Evolutionary conservation across 768 basidiomycete species (phyloP).

Genomic region (Suillus fuscotomentosus): DNA sequence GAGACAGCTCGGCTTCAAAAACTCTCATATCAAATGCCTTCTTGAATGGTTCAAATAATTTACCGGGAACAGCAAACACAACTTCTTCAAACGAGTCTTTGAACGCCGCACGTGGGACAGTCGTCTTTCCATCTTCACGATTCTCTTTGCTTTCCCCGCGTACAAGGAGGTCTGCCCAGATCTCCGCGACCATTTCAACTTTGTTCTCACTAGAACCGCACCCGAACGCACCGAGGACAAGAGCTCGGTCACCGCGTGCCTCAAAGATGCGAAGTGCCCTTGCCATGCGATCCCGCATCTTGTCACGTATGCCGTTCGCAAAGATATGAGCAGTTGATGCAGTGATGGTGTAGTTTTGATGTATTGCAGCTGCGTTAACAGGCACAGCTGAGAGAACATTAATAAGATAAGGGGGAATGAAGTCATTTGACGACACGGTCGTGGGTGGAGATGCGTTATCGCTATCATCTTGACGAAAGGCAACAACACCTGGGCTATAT

Average conservation of each 20-base stretch:
- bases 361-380: conserved; percentile 42
- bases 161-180: conserved; percentile 46
- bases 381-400: conserved; percentile 42
- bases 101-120: conserved; percentile 32
- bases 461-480: conserved; percentile 39
- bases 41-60: conserved; percentile 35
- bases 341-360: conserved; percentile 34
- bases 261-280: conserved; percentile 44
- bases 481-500: conserved; percentile 42
- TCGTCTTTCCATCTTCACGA: conserved; percentile 14
- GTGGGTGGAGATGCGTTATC: conserved; percentile 18
- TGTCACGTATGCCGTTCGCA: conserved; percentile 36
- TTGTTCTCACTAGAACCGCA: conserved; percentile 42
- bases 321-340: conserved; percentile 34
- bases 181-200: conserved; percentile 39
- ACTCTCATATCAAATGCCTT: conserved; percentile 39
- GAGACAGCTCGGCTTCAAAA: conserved; percentile 35
- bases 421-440: conserved; percentile 17
- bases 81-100: conserved; percentile 40
- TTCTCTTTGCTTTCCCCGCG: conserved; percentile 30
- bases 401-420: conserved; percentile 37
- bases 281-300: conserved; percentile 50
- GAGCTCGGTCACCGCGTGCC: conserved; percentile 33
- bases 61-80: conserved; percentile 42
- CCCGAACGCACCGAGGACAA: conserved; percentile 47